Evolutionary conservation across 192 early-diverging fungal species (phyloP), one percentile per base, ranked within the genome.

Genomic region (Umbelopsis sp.): DNA sequence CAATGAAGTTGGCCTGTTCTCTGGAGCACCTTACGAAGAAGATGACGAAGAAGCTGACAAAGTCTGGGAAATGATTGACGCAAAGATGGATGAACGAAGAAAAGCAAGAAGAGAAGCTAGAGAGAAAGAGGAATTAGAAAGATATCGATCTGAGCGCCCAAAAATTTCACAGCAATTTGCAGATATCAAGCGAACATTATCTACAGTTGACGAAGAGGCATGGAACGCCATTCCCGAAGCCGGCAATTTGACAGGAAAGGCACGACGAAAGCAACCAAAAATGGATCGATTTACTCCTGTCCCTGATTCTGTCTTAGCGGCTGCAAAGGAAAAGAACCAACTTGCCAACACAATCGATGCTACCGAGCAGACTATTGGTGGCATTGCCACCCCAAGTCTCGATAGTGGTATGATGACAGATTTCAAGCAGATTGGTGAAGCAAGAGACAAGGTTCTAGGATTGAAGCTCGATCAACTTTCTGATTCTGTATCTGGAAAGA

Each of bases 1-100:
- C 59, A 96, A 98, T 71, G 96, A 98, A 66, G 90, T 89, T 5
- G 96, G 95, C 24, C 81, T 99, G 38, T 99, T 98, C 75, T 89
- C 87, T 69, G 83, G 87, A 6, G 84, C 87, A 31, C 94, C 94
- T 7, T 98, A 98, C 71, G 98, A 97, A 53, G 92, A 90, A 21
- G 97, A 98, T 71, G 98, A 99, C 74, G 96, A 97, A 75, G 98
- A 99, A 75, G 98, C 98, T 1, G 98, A 99, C 74, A 79, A 85
- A 56, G 92, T 99, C 12, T 99, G 93, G 81, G 91, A 92, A 21
- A 81, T 88, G 50, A 91, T 99, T 52, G 98, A 98, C 65, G 80
- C 81, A 16, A 92, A 93, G 68, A 95, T 97, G 93, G 95, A 97
- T 68, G 91, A 95, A 68, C 83, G 96, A 31, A 84, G 94, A 43